Percentiles rank a stretch among this genome's conserved stretches.
Conservation (phyloP, 345 rosid genomes). For the Sonneratia caseolaris region DNA sequence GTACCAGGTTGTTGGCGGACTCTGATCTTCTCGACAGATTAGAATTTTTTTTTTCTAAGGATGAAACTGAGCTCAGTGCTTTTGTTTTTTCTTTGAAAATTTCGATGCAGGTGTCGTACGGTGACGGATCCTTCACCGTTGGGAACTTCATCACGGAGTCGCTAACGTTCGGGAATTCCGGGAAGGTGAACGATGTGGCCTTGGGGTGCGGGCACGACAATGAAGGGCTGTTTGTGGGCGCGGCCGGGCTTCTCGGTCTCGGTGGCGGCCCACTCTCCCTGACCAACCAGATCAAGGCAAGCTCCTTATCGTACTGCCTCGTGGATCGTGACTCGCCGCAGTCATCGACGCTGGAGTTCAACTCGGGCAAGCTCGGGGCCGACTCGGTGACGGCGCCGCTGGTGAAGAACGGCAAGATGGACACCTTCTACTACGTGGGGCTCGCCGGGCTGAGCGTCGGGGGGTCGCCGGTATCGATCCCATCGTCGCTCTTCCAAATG, state of each 20-base stretch:
- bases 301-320: constrained; percentile 77
- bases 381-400: constrained; percentile 56
- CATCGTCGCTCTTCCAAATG: constrained; percentile 44
- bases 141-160: constrained; percentile 69
- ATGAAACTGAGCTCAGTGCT: too few relatives aligned
- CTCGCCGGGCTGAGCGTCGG: constrained; percentile 84
- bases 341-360: constrained; percentile 69
- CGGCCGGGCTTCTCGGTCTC: constrained; percentile 85
- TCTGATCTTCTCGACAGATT: neutral
- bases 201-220: constrained; percentile 87
- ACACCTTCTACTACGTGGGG: constrained; percentile 79
- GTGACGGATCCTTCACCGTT: constrained; percentile 80
- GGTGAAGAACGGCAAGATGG: constrained; percentile 40
- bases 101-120: constrained; percentile 54
- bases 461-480: constrained; percentile 43
- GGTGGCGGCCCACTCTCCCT: constrained; percentile 80
- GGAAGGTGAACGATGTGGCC: constrained; percentile 29
- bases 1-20: constrained; percentile 41
- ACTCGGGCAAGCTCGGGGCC: constrained; percentile 31
- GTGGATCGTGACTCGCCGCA: constrained; percentile 66
- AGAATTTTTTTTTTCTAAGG: too few relatives aligned
- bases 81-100: neutral
- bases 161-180: constrained; percentile 55
- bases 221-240: constrained; percentile 69
- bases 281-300: constrained; percentile 60